Base-by-base conservation (phyloP, 805 yeast genomes). In the Yamadazyma akitaensis region DNA sequence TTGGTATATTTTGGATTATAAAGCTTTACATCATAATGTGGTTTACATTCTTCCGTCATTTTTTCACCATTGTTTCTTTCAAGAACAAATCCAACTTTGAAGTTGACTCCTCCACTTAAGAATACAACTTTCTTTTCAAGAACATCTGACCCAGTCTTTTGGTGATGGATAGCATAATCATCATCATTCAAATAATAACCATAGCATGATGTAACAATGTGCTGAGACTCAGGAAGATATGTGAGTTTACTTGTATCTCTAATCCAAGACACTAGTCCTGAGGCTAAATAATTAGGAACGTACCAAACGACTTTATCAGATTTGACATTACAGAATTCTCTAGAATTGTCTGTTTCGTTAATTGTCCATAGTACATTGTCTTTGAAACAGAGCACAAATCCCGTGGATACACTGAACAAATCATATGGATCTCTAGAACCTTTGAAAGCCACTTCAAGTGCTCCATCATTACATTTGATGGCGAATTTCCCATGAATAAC, bases 401-500 rank as follows among this genome's bases (percentile, higher is more conserved):
- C 98, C 0, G 95, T 77, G 21, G 85, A 73, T 1, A 70, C 67
- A 4, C 81, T 84, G 31, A 85, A 75, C 37, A 92, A 62, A 37
- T 77, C 70, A 59, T 90, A 90, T 0, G 98, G 98, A 56, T 85
- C 84, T 44, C 82, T 73, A 0, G 92, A 80, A 1, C 96, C 94
- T 58, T 88, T 86, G 56, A 85, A 69, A 2, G 80, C 74, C 6
- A 85, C 75, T 47, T 80, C 77, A 37, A 86, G 70, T 16, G 53
- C 51, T 9, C 56, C 53, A 13, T 46, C 36, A 5, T 12, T 3
- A 47, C 56, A 52, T n/a, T 37, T 39, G 46, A 89, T 72, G 2
- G 62, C 64, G 44, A 84, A 64, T 16, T 79, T 76, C 0, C 96
- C 96, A 67, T 91, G 97, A 55, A 89, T 68, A 13, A 85, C 72